These are phyloP conservation scores for Eucalyptus pauciflora DNA, from an alignment of 345 rosid genomes.

Conservation along the genomic window DNA sequence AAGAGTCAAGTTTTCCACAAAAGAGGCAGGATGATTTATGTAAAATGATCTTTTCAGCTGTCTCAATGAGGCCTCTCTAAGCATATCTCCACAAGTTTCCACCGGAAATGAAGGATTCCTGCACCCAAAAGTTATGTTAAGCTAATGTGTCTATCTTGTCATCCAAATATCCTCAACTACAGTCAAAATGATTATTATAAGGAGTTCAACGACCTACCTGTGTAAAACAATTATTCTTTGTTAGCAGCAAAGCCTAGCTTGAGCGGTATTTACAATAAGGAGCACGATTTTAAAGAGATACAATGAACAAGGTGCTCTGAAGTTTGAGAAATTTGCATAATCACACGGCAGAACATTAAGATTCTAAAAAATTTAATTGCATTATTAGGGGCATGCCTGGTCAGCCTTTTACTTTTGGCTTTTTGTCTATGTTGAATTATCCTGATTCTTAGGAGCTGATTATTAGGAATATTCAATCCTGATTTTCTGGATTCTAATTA, in stretches of 20 bases:
- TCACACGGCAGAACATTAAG: not conserved
- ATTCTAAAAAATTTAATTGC: not conserved
- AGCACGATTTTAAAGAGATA: not conserved
- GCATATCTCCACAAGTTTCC: not conserved
- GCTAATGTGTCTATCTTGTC: not conserved
- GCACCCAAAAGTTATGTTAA: not conserved
- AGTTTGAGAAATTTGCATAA: not conserved
- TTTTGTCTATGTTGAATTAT: no score
- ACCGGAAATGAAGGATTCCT: not conserved
- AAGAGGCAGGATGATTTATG: not conserved
- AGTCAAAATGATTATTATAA: not conserved
- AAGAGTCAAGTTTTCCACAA: not conserved
- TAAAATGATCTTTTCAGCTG: not conserved
- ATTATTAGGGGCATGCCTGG: not conserved
- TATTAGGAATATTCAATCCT: no score
- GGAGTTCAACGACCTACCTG: not conserved
- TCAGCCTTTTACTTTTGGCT: not conserved
- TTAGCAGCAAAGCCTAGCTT: not conserved
- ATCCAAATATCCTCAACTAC: not conserved
- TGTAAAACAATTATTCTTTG: not conserved
- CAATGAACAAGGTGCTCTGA: not conserved
- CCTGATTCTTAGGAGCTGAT: no score
- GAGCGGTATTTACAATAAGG: not conserved
- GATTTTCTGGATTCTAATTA: no score
- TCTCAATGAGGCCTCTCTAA: not conserved